A percentile compares a stretch with the other conserved stretches of the same genome.
Evolutionary conservation across 305 asterid species (phyloP).

Genomic region (Solanum hybrid): DNA sequence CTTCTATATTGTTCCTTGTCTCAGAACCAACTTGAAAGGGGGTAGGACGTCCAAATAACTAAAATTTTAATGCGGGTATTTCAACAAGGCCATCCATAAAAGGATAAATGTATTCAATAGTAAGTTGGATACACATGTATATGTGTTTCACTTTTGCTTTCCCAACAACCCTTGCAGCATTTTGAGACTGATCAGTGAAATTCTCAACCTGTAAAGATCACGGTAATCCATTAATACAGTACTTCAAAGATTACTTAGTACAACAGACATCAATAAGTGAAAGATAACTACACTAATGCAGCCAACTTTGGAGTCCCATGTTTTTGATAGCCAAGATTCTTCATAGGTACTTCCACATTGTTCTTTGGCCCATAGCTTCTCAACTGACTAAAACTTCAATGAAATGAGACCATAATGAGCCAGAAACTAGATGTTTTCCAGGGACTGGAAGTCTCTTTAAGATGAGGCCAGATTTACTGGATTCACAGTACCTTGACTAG

Average conservation of each 20-base stretch:
- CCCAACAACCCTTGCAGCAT: slow-evolving; percentile 84
- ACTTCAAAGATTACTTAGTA: too few species aligned
- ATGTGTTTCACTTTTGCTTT: slow-evolving; percentile 49
- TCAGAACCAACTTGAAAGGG: too few species aligned
- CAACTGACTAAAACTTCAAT: slow-evolving; percentile 31
- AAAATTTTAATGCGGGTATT: slow-evolving; percentile 30
- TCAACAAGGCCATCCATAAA: slow-evolving; percentile 38
- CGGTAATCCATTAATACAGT: not conserved
- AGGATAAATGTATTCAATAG: too few species aligned
- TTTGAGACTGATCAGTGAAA: slow-evolving; percentile 23
- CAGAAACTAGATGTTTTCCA: too few species aligned
- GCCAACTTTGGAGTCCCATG: slow-evolving; percentile 72
- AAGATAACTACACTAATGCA: slow-evolving; percentile 49
- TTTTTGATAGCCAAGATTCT: slow-evolving; percentile 68
- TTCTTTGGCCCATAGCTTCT: slow-evolving; percentile 78
- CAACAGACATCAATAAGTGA: not conserved
- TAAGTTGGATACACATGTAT: slow-evolving; percentile 32
- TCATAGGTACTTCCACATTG: slow-evolving; percentile 64
- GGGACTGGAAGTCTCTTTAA: too few species aligned
- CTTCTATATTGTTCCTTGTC: too few species aligned
- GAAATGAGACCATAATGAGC: too few species aligned
- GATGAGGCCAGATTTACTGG: too few species aligned
- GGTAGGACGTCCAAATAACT: slow-evolving; percentile 47
- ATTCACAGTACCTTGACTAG: too few species aligned
- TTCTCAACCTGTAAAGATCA: slow-evolving; percentile 22